Evolutionary conservation across 331 rosid species (phyloP).

Genomic region (Malus hybrid): DNA sequence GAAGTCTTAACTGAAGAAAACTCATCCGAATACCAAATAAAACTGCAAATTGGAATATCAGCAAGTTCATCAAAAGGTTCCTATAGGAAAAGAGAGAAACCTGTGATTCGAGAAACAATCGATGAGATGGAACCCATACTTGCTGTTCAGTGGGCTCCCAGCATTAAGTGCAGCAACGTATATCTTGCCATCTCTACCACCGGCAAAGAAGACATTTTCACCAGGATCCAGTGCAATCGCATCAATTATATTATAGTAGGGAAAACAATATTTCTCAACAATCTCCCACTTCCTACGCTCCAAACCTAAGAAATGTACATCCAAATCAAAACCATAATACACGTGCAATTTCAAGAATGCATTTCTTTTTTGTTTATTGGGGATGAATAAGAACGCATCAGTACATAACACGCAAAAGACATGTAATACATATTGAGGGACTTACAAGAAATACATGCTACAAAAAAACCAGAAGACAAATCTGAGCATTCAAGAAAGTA

Average conservation of each 20-base stretch:
- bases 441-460: not conserved
- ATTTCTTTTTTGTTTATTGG: not conserved
- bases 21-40: not conserved
- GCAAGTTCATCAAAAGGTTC: not conserved
- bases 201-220: conserved; percentile 27
- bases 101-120: conserved; percentile 56
- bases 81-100: conserved; percentile 22
- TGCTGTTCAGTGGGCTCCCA: conserved; percentile 30
- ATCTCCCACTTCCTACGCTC: conserved; percentile 69
- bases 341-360: not conserved
- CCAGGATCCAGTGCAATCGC: conserved; percentile 38
- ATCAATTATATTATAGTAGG: conserved; percentile 47
- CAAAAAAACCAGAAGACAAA: not conserved
- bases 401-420: not conserved
- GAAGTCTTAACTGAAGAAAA: not conserved
- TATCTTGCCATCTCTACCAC: conserved; percentile 34
- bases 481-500: not conserved
- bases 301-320: conserved; percentile 47
- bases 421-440: not conserved
- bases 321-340: not conserved
- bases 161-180: conserved; percentile 47
- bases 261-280: conserved; percentile 58
- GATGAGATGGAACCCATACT: conserved; percentile 44
- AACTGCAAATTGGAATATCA: not conserved
- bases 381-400: not conserved